Evolutionary conservation across 2,329 filamentous ascomycete species (phyloP).

Genomic region (Epichloe sibirici): DNA sequence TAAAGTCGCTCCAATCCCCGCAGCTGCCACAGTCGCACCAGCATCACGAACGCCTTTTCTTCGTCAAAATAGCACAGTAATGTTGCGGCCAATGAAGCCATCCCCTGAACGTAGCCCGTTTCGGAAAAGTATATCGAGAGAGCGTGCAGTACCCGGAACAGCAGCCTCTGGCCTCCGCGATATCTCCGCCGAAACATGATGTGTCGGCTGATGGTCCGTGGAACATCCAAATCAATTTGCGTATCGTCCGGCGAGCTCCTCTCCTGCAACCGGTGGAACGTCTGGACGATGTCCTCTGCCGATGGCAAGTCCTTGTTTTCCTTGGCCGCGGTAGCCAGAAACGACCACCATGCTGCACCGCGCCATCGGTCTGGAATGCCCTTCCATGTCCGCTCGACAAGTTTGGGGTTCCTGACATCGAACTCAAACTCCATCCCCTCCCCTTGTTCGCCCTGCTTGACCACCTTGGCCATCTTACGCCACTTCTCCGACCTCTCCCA

Average conservation of each 20-base stretch:
- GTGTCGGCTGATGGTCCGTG: constrained; percentile 84
- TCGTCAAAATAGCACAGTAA: constrained; percentile 95
- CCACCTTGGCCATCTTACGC: constrained; percentile 51
- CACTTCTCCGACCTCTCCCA: constrained; percentile 52
- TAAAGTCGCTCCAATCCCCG: constrained; percentile 81
- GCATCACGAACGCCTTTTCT: constrained; percentile 87
- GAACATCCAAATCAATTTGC: constrained; percentile 95
- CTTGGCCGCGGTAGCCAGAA: constrained; percentile 66
- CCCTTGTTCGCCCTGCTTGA: constrained; percentile 36
- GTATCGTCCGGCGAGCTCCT: constrained; percentile 77
- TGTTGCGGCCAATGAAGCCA: constrained; percentile 88
- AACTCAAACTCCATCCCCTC: constrained; percentile 62
- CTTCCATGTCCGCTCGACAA: constrained; percentile 92
- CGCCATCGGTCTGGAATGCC: constrained; percentile 96
- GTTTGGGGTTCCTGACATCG: constrained; percentile 67
- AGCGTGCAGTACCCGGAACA: constrained; percentile 87
- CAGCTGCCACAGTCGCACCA: constrained; percentile 86
- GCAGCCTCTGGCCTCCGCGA: constrained; percentile 76
- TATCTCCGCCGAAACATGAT: constrained; percentile 95
- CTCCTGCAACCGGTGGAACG: constrained; percentile 62
- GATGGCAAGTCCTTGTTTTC: constrained; percentile 45
- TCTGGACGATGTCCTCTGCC: constrained; percentile 58
- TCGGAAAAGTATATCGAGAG: constrained; percentile 84
- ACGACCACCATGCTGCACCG: constrained; percentile 86
- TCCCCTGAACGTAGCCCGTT: constrained; percentile 93